These are phyloP conservation scores for Ophiocordyceps camponoti-saundersi DNA, from an alignment of 2,329 filamentous ascomycete genomes.

Conservation along the genomic window DNA sequence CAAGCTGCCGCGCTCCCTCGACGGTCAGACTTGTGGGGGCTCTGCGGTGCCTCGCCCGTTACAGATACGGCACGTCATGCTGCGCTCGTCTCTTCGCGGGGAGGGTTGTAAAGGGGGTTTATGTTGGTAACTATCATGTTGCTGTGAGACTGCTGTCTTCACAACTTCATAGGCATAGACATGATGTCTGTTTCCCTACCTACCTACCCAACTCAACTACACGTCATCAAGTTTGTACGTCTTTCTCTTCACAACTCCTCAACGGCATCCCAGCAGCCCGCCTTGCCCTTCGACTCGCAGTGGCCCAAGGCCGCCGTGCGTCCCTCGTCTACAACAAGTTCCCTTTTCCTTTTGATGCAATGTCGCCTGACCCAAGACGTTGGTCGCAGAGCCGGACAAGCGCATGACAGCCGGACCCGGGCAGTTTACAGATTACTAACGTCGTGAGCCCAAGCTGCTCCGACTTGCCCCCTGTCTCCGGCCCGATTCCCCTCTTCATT, in stretches of 20 bases:
- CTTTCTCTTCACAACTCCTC: too few relatives aligned
- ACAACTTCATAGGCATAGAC: background rate
- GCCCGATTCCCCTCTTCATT: background rate
- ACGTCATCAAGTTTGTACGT: too few relatives aligned
- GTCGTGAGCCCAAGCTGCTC: background rate
- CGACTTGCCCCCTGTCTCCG: background rate
- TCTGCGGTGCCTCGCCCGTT: background rate
- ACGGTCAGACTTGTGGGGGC: background rate
- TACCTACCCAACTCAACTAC: too few relatives aligned
- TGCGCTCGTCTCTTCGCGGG: background rate
- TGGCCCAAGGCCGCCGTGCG: too few relatives aligned
- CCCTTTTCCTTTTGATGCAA: background rate
- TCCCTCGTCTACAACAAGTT: background rate
- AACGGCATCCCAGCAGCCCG: background rate
- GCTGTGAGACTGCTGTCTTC: background rate
- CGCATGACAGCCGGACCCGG: conserved; percentile 21
- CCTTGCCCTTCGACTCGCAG: too few relatives aligned
- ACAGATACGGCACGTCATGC: background rate
- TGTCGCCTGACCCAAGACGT: background rate
- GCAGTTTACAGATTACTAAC: background rate
- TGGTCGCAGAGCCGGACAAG: conserved; percentile 20
- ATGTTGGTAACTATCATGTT: too few relatives aligned
- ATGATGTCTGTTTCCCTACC: too few relatives aligned
- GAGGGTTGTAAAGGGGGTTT: too few relatives aligned
- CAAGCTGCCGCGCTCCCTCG: background rate